Percentiles rank a stretch among this genome's conserved stretches.
These are phyloP conservation scores for Ramaria rubella DNA, from an alignment of 768 basidiomycete genomes.

Conservation along the genomic window DNA sequence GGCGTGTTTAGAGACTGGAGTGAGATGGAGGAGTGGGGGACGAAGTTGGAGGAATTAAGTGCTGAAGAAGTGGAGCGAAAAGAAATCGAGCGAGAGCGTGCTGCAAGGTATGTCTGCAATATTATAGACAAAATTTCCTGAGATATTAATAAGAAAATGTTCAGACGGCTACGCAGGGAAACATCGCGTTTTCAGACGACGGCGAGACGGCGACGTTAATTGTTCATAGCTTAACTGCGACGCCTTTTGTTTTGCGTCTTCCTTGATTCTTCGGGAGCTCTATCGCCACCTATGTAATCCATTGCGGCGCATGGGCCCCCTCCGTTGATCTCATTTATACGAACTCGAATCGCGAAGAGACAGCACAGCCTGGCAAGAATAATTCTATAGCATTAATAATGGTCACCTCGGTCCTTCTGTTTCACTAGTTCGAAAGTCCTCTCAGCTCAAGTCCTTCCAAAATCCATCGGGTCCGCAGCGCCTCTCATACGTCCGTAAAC, in stretches of 20 bases:
- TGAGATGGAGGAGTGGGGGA: slow-evolving; percentile 86
- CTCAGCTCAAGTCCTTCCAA: no score
- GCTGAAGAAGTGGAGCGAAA: slow-evolving; percentile 89
- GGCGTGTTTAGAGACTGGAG: slow-evolving; percentile 96
- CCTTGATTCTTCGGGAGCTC: not conserved
- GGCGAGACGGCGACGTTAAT: slow-evolving; percentile 12
- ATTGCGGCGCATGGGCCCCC: no score
- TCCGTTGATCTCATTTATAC: no score
- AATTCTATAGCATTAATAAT: no score
- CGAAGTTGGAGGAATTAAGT: slow-evolving; percentile 78
- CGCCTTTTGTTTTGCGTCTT: not conserved
- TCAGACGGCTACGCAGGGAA: slow-evolving; percentile 55
- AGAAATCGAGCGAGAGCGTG: slow-evolving; percentile 82
- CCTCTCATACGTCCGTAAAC: not conserved
- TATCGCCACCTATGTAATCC: not conserved
- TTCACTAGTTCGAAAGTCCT: no score
- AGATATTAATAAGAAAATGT: not conserved
- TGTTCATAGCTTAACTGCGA: not conserved
- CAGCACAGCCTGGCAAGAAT: no score
- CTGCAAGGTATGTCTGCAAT: slow-evolving; percentile 54
- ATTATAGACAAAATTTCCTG: no score
- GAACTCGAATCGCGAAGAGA: no score
- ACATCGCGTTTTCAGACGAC: slow-evolving; percentile 57
- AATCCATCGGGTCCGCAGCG: no score
- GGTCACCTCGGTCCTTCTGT: no score